These are phyloP conservation scores for Herpetomonas muscarum DNA, from an alignment of 208 protist species.

Conservation along the genomic window DNA sequence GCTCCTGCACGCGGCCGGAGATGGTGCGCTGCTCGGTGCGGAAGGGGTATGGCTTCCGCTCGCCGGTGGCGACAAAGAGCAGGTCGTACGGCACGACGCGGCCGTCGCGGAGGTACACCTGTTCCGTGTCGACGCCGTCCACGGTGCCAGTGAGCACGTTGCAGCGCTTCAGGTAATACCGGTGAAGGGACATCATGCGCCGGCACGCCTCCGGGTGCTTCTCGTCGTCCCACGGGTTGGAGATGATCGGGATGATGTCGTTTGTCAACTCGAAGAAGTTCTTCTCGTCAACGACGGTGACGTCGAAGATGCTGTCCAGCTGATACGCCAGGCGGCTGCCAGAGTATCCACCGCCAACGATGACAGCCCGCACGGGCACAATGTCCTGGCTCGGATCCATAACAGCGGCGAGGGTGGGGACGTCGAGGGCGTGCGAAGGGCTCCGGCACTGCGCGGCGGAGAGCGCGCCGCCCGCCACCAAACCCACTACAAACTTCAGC, in stretches of 20 bases:
- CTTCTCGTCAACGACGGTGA: constrained; percentile 86
- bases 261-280: constrained; percentile 87
- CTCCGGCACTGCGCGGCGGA: constrained; percentile 28
- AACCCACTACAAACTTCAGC: constrained; percentile 41
- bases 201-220: constrained; percentile 64
- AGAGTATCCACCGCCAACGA: constrained; percentile 81
- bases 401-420: constrained; percentile 61
- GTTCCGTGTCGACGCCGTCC: constrained; percentile 51
- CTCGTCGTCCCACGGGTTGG: constrained; percentile 55
- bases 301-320: constrained; percentile 84
- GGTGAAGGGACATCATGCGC: constrained; percentile 72
- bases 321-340: constrained; percentile 71
- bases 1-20: constrained; percentile 68
- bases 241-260: constrained; percentile 72
- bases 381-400: constrained; percentile 81
- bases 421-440: constrained; percentile 41
- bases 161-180: constrained; percentile 81
- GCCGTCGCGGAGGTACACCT: constrained; percentile 65
- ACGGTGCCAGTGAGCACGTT: constrained; percentile 86
- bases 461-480: constrained; percentile 29
- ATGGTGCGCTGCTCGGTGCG: constrained; percentile 62
- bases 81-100: constrained; percentile 74
- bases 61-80: constrained; percentile 70
- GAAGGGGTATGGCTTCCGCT: constrained; percentile 80
- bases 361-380: constrained; percentile 60